These are phyloP conservation scores for Pichia inconspicua DNA, from an alignment of 1,139 yeast genomes.

Conservation along the genomic window DNA sequence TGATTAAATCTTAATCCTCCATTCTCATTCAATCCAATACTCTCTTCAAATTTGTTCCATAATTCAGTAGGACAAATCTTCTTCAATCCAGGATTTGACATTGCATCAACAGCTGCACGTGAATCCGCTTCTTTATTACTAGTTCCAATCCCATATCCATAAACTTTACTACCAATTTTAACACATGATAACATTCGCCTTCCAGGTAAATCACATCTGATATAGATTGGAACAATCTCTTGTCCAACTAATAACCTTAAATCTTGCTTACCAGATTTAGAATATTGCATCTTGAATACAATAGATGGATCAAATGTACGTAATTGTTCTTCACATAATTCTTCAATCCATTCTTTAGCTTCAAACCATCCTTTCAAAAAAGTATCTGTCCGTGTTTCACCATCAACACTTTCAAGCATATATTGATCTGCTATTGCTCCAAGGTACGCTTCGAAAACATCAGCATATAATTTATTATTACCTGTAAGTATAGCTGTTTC, in stretches of 20 bases:
- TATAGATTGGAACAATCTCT: slow-evolving; percentile 60
- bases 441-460: slow-evolving; percentile 79
- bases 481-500: slow-evolving; percentile 34
- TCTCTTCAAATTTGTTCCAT: slow-evolving; percentile 11
- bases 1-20: slow-evolving; percentile 14
- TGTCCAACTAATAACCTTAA: slow-evolving; percentile 74
- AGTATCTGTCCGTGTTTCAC: slow-evolving; percentile 39
- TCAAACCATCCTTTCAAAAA: slow-evolving; percentile 33
- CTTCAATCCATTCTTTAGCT: slow-evolving; percentile 52
- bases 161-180: slow-evolving; percentile 38
- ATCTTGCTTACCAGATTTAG: slow-evolving; percentile 63
- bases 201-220: slow-evolving; percentile 39
- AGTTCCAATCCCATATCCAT: slow-evolving; percentile 54
- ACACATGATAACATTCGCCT: slow-evolving; percentile 38
- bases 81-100: slow-evolving; percentile 35
- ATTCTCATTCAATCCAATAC: slow-evolving; percentile 10
- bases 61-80: slow-evolving; percentile 12
- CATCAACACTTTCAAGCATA: slow-evolving; percentile 15
- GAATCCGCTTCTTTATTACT: slow-evolving; percentile 60
- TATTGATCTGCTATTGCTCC: slow-evolving; percentile 49
- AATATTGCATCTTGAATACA: slow-evolving; percentile 31
- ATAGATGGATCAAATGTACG: slow-evolving; percentile 34
- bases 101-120: slow-evolving; percentile 62
- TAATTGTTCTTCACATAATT: slow-evolving; percentile 39
- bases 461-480: slow-evolving; percentile 55